Evolutionary conservation across 106 monocot species (phyloP).

Genomic region (Ottelia alismoides): DNA sequence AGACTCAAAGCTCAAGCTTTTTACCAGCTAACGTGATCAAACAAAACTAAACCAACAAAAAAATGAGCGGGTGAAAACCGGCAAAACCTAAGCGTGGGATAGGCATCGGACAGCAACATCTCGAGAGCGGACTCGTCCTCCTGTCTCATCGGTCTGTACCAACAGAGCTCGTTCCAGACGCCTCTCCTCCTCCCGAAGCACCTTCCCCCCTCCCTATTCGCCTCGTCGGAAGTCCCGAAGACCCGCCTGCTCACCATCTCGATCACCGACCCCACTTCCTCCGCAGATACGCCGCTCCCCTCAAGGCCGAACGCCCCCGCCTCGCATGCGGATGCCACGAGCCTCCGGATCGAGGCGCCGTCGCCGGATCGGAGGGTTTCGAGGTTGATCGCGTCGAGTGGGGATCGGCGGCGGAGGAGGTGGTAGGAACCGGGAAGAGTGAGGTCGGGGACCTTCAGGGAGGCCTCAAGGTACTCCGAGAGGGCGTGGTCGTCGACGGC

Average conservation of each 20-base stretch:
- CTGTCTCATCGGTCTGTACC: slow-evolving; percentile 9
- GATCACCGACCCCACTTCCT: slow-evolving; percentile 15
- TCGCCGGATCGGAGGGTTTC: slow-evolving; percentile 15
- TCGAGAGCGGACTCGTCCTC: slow-evolving; percentile 12
- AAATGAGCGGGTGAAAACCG: too few relatives aligned
- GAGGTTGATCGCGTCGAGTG: slow-evolving; percentile 14
- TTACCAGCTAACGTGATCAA: too few relatives aligned
- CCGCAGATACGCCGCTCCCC: slow-evolving; percentile 4
- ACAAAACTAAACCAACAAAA: too few relatives aligned
- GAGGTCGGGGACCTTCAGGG: slow-evolving; percentile 37
- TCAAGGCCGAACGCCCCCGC: slow-evolving; percentile 20
- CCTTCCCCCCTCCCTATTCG: slow-evolving; percentile 1
- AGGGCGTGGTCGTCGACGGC: slow-evolving; percentile 37
- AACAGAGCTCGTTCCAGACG: slow-evolving; percentile 25
- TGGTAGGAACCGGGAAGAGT: slow-evolving; percentile 16
- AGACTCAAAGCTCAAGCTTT: too few relatives aligned
- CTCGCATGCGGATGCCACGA: slow-evolving; percentile 16
- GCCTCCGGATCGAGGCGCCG: slow-evolving; percentile 3
- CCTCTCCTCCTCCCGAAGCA: slow-evolving; percentile 16
- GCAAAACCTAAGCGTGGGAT: slow-evolving; percentile 22
- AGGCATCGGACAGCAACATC: slow-evolving; percentile 1
- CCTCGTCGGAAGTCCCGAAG: slow-evolving; percentile 12
- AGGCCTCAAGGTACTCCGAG: slow-evolving; percentile 35
- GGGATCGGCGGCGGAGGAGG: neutral
- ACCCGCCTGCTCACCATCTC: slow-evolving; percentile 6